Evolutionary conservation across 177 flowering plant species (phyloP).

Genomic region (Vitis hybrid): DNA sequence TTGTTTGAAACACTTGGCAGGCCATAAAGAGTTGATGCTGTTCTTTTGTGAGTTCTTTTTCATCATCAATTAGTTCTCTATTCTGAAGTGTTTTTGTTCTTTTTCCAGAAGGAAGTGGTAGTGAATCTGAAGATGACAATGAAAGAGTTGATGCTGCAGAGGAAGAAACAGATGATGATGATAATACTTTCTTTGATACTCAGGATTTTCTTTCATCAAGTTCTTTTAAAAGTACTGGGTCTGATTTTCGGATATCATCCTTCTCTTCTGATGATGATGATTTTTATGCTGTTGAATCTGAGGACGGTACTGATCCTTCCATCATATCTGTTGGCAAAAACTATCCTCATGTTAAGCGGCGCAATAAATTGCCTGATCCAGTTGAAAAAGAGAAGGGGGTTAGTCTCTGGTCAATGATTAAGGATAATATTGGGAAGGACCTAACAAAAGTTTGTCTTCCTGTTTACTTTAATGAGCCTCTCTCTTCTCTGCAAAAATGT

Average conservation of each 20-base stretch:
- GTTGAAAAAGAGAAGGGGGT: slow-evolving; percentile 76
- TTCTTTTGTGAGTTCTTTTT: background rate
- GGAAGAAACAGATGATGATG: slow-evolving; percentile 76
- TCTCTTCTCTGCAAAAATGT: slow-evolving; percentile 76
- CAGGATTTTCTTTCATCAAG: slow-evolving; percentile 70
- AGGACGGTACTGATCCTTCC: slow-evolving; percentile 48
- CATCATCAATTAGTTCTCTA: background rate
- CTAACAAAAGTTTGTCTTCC: slow-evolving; percentile 86
- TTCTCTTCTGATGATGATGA: slow-evolving; percentile 62
- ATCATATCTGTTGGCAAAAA: slow-evolving; percentile 48
- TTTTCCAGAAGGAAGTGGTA: slow-evolving; percentile 51
- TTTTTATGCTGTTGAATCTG: slow-evolving; percentile 33
- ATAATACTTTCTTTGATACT: slow-evolving; percentile 69
- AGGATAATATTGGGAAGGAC: slow-evolving; percentile 82
- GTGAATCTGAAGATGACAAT: slow-evolving; percentile 72
- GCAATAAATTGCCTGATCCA: slow-evolving; percentile 80
- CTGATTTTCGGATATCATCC: slow-evolving; percentile 56
- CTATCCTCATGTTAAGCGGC: slow-evolving; percentile 58
- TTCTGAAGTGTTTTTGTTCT: background rate
- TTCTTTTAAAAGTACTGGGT: slow-evolving; percentile 69
- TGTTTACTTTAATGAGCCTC: slow-evolving; percentile 82
- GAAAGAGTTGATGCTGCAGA: slow-evolving; percentile 73
- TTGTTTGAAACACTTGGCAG: no score
- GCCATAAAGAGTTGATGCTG: background rate
- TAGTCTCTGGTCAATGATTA: slow-evolving; percentile 87